phyloP scores from a whole-genome alignment of 1,284 basidiomycete genomes.

The Leccinum griseonigrum region DNA sequence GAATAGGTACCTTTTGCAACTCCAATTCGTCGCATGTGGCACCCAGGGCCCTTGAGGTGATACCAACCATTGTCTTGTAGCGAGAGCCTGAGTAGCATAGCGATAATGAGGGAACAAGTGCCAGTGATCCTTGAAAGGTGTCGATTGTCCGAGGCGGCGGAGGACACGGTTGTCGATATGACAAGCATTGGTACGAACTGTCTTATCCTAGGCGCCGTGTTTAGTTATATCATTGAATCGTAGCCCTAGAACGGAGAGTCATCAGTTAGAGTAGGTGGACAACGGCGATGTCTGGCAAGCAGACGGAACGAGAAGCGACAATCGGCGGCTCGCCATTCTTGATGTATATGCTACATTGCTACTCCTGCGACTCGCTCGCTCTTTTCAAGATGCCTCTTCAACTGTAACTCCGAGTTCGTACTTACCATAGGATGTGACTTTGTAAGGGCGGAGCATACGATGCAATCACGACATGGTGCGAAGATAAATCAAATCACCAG shows the following conservation, averaged over 20 bases:
- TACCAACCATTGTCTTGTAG: not conserved
- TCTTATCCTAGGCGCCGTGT: not conserved
- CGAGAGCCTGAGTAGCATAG: not conserved
- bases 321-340: not conserved
- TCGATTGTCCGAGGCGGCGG: not conserved
- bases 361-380: not conserved
- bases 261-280: not conserved
- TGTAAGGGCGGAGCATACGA: not conserved
- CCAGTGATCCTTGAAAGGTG: not conserved
- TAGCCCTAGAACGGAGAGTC: not conserved
- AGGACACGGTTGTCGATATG: not conserved
- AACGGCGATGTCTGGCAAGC: not conserved
- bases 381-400: not conserved
- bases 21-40: not conserved
- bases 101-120: not conserved
- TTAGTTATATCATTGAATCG: not conserved
- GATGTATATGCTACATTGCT: not conserved
- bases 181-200: not conserved
- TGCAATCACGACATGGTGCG: not conserved
- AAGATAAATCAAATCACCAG: not conserved
- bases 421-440: not conserved
- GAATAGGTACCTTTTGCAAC: not conserved
- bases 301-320: not conserved
- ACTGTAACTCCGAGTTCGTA: not conserved
- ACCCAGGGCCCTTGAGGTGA: not conserved